Base-by-base conservation (phyloP, 768 basidiomycete genomes). In the Lactifluus hygrophoroides region DNA sequence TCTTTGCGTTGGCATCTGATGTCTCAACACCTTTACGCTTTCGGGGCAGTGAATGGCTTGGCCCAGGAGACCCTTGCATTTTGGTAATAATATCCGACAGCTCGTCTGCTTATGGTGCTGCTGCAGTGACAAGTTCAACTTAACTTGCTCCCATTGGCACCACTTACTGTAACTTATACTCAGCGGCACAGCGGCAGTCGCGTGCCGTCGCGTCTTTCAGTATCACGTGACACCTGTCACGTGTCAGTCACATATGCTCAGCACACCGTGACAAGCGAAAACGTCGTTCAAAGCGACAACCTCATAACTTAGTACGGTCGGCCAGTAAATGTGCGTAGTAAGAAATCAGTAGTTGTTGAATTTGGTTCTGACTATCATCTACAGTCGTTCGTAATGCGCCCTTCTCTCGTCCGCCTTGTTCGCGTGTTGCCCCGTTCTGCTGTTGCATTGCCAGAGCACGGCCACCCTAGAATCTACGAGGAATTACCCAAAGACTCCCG, bases 391-490 rank as follows among this genome's bases (percentile, higher is more conserved):
- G 9, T 11, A 43, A 75, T 75, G 74, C 73, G 65, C 27, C 66
- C 69, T 8, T 68, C 73, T 19, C 48, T 69, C 25, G 64, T 63
- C 1, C 66, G 69, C 27, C 67, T 74, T 16, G 68, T 74, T 47
- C 75, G 76, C 10, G 64, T 80, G 40, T 56, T 80, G 13, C 71
- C 75, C 35, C 75, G 72, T 45, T 68, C 45, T 45, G 65, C 55
- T 35, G 50, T 73, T 50, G 69, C 52, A 65, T 69, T 46, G 66
- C 64, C 42, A 32, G 49, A 51, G 11, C 67, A 59, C 8, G 56
- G 65, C 3, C 56, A 60, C 19, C 66, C 58, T 32, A 47, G 54
- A 44, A 65, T 66, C 35, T 69, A 71, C 19, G 67, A 69, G 57
- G 59, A 65, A 17, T 58, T 58, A 10, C 62, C 60, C 35, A 62